A percentile compares a stretch with the other conserved stretches of the same genome.
Evolutionary conservation across 2,329 filamentous ascomycete species (phyloP).

Genomic region (Fusarium dlaminii): DNA sequence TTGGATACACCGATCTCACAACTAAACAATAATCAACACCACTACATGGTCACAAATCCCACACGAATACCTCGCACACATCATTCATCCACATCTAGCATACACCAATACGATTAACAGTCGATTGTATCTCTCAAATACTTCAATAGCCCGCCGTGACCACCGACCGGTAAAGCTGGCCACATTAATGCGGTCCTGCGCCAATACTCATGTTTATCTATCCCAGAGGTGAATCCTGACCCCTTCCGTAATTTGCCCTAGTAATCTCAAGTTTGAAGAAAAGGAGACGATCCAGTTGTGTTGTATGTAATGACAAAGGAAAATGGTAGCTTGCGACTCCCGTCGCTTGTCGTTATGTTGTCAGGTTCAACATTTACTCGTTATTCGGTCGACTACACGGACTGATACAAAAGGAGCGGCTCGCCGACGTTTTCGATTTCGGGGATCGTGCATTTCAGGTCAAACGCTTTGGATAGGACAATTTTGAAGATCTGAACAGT

Average conservation of each 20-base stretch:
- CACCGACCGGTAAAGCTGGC: slow-evolving; percentile 26
- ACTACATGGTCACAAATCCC: background rate
- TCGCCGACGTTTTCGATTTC: slow-evolving; percentile 99
- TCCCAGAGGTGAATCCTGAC: slow-evolving; percentile 35
- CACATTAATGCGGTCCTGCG: slow-evolving; percentile 30
- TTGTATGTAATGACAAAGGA: slow-evolving; percentile 39
- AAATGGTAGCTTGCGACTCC: slow-evolving; percentile 21
- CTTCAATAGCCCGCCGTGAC: slow-evolving; percentile 30
- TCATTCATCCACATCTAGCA: slow-evolving; percentile 24
- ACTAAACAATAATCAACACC: background rate
- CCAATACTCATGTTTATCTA: slow-evolving; percentile 36
- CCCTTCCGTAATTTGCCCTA: slow-evolving; percentile 36
- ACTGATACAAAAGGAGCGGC: slow-evolving; percentile 90
- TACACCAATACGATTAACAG: slow-evolving; percentile 36
- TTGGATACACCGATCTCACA: background rate
- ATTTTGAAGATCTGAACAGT: slow-evolving; percentile 93
- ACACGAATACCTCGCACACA: background rate
- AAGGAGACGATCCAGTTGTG: slow-evolving; percentile 36
- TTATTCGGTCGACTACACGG: slow-evolving; percentile 48
- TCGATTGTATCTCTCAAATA: slow-evolving; percentile 32
- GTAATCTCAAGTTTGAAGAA: slow-evolving; percentile 33
- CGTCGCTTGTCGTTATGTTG: slow-evolving; percentile 32
- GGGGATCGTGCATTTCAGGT: slow-evolving; percentile 98
- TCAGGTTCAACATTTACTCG: slow-evolving; percentile 38
- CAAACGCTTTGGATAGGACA: slow-evolving; percentile 97